Evolutionary conservation across 2,329 filamentous ascomycete species (phyloP).

Genomic region (Aschersonia sp.): DNA sequence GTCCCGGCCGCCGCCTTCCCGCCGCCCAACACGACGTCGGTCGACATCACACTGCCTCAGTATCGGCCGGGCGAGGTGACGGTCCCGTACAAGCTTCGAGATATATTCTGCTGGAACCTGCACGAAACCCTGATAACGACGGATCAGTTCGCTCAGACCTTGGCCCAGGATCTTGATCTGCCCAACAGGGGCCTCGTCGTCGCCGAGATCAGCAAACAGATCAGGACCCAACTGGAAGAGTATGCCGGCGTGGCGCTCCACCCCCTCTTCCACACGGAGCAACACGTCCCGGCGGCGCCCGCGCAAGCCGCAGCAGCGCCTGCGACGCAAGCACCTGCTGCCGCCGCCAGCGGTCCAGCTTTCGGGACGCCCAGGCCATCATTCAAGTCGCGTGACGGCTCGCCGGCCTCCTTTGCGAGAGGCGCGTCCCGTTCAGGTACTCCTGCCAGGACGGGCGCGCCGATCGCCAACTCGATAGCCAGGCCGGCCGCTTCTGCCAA

Average conservation of each 20-base stretch:
- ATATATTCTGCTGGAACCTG: slow-evolving; percentile 95
- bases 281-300: slow-evolving; percentile 13
- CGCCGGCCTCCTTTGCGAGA: slow-evolving; percentile 19
- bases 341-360: too few species aligned
- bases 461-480: slow-evolving; percentile 17
- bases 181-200: slow-evolving; percentile 58
- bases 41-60: slow-evolving; percentile 60
- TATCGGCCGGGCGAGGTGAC: slow-evolving; percentile 70
- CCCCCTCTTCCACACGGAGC: slow-evolving; percentile 65
- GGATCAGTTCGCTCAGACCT: slow-evolving; percentile 81
- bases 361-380: slow-evolving; percentile 7
- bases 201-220: slow-evolving; percentile 79
- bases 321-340: slow-evolving; percentile 4
- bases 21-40: slow-evolving; percentile 42
- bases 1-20: slow-evolving; percentile 51
- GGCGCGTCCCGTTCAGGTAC: slow-evolving; percentile 38
- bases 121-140: slow-evolving; percentile 90
- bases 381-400: slow-evolving; percentile 22
- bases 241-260: slow-evolving; percentile 91
- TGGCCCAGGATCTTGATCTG: slow-evolving; percentile 87
- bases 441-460: slow-evolving; percentile 35
- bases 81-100: slow-evolving; percentile 75
- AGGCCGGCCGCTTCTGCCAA: slow-evolving; percentile 20
- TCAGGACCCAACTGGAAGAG: slow-evolving; percentile 87
- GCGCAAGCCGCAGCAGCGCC: slow-evolving; percentile 7